phyloP scores from a whole-genome alignment of 495 filamentous ascomycete species.

The Penicillium malachiteum region DNA sequence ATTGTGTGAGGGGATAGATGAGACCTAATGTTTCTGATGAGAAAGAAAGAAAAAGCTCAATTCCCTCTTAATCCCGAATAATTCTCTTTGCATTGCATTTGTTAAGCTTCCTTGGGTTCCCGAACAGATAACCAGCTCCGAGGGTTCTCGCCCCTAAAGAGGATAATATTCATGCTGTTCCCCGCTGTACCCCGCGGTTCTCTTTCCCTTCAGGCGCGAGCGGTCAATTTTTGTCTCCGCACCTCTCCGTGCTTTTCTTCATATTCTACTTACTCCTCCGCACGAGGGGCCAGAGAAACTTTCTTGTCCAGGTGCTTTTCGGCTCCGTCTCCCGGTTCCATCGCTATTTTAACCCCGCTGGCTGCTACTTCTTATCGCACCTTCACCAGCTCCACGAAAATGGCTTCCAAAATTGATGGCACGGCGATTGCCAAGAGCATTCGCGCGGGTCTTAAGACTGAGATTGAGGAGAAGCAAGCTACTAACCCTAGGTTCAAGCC shows the following conservation, averaged over 20 bases:
- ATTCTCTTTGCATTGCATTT: neutral
- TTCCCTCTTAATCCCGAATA: neutral
- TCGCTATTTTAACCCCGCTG: slow-evolving; percentile 11
- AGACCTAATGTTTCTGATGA: neutral
- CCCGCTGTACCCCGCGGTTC: slow-evolving; percentile 44
- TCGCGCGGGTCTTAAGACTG: slow-evolving; percentile 69
- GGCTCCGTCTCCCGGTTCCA: slow-evolving; percentile 15
- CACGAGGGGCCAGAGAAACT: slow-evolving; percentile 17
- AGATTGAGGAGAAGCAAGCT: slow-evolving; percentile 79
- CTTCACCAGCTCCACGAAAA: slow-evolving; percentile 64
- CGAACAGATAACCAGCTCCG: slow-evolving; percentile 17
- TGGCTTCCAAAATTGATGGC: slow-evolving; percentile 90
- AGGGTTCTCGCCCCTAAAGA: slow-evolving; percentile 28
- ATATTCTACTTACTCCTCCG: slow-evolving; percentile 17
- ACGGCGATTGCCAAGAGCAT: slow-evolving; percentile 90
- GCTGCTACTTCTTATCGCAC: slow-evolving; percentile 25
- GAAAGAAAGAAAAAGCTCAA: neutral
- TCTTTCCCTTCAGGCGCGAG: slow-evolving; percentile 24
- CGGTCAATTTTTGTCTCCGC: slow-evolving; percentile 26
- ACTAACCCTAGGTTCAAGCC: slow-evolving; percentile 84
- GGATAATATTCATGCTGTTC: slow-evolving; percentile 37
- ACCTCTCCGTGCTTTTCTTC: slow-evolving; percentile 19
- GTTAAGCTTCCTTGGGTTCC: slow-evolving; percentile 13
- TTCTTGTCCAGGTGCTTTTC: slow-evolving; percentile 7
- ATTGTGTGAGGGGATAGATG: slow-evolving; percentile 4